phyloP scores from a whole-genome alignment of 1,139 yeast genomes.

The Saccharomyces hybrid region DNA sequence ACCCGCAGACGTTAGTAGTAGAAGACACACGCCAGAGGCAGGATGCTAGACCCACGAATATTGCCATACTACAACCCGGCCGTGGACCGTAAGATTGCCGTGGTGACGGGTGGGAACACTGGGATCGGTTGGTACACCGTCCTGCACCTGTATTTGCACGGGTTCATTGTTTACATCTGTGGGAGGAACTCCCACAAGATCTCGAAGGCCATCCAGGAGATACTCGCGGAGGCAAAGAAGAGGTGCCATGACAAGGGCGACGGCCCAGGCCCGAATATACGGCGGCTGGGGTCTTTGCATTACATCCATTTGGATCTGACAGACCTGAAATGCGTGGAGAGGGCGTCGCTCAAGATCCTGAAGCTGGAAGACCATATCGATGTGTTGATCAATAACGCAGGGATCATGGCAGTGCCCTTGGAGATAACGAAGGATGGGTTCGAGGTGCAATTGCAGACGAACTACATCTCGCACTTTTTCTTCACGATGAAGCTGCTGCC shows the following conservation, averaged over 20 bases:
- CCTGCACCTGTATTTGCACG: constrained; percentile 69
- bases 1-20: not conserved
- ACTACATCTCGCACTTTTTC: constrained; percentile 68
- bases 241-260: constrained; percentile 9
- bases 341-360: constrained; percentile 46
- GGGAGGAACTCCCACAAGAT: constrained; percentile 59
- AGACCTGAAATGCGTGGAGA: constrained; percentile 49
- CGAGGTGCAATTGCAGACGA: constrained; percentile 75
- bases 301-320: constrained; percentile 58
- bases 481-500: constrained; percentile 58
- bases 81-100: constrained; percentile 47
- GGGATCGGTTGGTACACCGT: constrained; percentile 78
- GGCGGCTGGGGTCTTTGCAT: constrained; percentile 49
- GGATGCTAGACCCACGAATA: constrained; percentile 22
- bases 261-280: not conserved
- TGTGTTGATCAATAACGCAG: constrained; percentile 70
- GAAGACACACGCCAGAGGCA: not conserved
- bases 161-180: constrained; percentile 64
- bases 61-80: constrained; percentile 34
- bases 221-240: constrained; percentile 46
- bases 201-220: constrained; percentile 46
- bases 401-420: constrained; percentile 70
- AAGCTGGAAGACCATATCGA: constrained; percentile 48
- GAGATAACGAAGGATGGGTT: constrained; percentile 59
- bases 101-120: constrained; percentile 73